Evolutionary conservation across 176 grass and related monocot genomes (phyloP).

Genomic region (Hordeum marinum): DNA sequence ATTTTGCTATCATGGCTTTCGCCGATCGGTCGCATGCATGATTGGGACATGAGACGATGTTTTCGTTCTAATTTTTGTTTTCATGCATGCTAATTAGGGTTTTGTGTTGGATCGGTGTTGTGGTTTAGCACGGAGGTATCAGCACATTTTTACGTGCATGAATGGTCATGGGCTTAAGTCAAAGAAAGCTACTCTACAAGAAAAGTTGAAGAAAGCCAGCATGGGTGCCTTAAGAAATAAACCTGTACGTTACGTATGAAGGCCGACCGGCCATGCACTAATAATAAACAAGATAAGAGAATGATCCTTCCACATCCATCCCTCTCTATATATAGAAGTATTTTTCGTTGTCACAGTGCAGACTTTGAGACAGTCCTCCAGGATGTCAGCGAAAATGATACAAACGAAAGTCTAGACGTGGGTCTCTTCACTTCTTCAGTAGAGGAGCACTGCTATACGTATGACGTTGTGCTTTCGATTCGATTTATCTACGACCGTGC

Average conservation of each 20-base stretch:
- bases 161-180: not conserved
- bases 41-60: not conserved
- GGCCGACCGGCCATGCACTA: not conserved
- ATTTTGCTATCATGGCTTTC: constrained; percentile 12
- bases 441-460: too few species aligned
- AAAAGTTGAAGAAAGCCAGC: not conserved
- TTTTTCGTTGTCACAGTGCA: not conserved
- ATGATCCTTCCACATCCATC: not conserved
- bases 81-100: not conserved
- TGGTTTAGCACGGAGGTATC: not conserved
- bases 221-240: not conserved
- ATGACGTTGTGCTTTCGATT: too few species aligned
- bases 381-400: too few species aligned
- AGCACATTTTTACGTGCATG: not conserved
- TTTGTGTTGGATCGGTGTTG: not conserved
- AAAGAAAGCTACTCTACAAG: not conserved
- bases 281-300: not conserved
- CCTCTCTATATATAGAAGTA: not conserved
- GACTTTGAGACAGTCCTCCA: not conserved
- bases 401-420: too few species aligned
- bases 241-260: not conserved
- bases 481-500: too few species aligned
- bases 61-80: not conserved
- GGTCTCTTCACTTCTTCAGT: too few species aligned
- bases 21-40: not conserved